These are phyloP conservation scores for Melastoma candidum DNA, from an alignment of 441 rosid genomes.

Conservation along the genomic window DNA sequence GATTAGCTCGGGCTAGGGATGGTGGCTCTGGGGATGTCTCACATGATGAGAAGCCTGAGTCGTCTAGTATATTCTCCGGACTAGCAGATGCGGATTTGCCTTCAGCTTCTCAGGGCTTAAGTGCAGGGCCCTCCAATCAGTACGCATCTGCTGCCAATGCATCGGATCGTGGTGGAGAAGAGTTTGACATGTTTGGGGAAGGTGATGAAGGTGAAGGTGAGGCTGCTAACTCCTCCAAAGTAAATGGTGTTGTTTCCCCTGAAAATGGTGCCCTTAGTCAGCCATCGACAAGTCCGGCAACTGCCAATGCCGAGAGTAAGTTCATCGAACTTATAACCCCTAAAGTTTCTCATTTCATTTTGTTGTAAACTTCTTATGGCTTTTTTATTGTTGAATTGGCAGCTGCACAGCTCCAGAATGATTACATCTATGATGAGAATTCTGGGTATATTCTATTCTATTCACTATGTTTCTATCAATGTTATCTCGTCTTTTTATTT, in stretches of 20 bases:
- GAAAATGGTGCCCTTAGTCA: conserved; percentile 20
- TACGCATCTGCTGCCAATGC: conserved; percentile 23
- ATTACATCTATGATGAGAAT: conserved; percentile 77
- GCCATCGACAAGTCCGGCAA: conserved; percentile 20
- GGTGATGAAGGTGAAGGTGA: conserved; percentile 39
- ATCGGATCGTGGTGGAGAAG: conserved; percentile 27
- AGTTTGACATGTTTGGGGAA: conserved; percentile 76
- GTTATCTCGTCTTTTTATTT: neutral
- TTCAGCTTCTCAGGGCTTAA: conserved; percentile 17
- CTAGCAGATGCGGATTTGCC: conserved; percentile 18
- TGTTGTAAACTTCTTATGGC: conserved; percentile 4
- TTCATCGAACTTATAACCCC: conserved; percentile 5
- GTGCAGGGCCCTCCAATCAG: conserved; percentile 19
- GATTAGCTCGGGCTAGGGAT: conserved; percentile 46
- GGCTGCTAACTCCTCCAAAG: conserved; percentile 25
- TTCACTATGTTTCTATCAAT: neutral
- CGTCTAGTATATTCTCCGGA: conserved; percentile 17
- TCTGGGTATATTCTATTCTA: conserved; percentile 52
- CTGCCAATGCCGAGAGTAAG: conserved; percentile 33
- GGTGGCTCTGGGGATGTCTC: conserved; percentile 20
- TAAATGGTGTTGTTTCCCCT: conserved; percentile 19
- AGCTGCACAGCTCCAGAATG: conserved; percentile 51
- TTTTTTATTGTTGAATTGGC: conserved; percentile 18
- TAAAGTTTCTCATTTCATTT: neutral
- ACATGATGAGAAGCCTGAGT: conserved; percentile 14